Conservation (phyloP, 257 asterid genomes). For the Lithospermum erythrorhizon region DNA sequence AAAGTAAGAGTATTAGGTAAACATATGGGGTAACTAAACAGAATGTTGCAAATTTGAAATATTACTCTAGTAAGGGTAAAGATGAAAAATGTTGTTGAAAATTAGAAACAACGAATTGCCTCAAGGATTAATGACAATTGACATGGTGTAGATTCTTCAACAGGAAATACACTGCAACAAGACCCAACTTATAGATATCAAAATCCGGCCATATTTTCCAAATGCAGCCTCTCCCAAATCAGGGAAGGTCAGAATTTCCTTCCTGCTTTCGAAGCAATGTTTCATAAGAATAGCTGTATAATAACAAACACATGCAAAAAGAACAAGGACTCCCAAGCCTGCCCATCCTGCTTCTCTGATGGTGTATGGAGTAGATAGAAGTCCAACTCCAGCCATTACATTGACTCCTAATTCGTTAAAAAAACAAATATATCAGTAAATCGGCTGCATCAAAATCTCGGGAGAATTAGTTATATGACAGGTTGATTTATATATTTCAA, state of each 20-base stretch:
- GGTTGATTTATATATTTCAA: too few relatives aligned
- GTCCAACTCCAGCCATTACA: constrained; percentile 83
- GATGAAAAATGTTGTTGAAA: too few relatives aligned
- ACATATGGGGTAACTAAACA: too few relatives aligned
- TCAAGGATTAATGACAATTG: too few relatives aligned
- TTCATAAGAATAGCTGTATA: constrained; percentile 77
- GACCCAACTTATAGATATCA: constrained; percentile 48
- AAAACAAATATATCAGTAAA: constrained; percentile 1
- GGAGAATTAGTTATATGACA: too few relatives aligned
- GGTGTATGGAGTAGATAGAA: constrained; percentile 63
- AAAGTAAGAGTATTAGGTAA: too few relatives aligned
- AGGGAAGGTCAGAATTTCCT: constrained; percentile 55
- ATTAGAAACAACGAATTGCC: too few relatives aligned
- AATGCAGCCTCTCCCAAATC: constrained; percentile 89
- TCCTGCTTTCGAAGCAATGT: constrained; percentile 57
- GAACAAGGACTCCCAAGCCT: constrained; percentile 38
- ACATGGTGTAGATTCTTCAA: neutral
- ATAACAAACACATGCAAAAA: constrained; percentile 67
- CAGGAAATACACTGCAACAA: neutral
- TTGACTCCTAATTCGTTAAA: constrained; percentile 34
- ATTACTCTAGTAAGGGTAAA: too few relatives aligned
- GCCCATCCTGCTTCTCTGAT: constrained; percentile 78
- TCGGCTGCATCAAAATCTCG: neutral
- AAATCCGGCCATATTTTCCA: constrained; percentile 61
- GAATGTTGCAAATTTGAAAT: too few relatives aligned